Evolutionary conservation across 768 basidiomycete species (phyloP).

Genomic region (Tricholoma bakamatsutake): DNA sequence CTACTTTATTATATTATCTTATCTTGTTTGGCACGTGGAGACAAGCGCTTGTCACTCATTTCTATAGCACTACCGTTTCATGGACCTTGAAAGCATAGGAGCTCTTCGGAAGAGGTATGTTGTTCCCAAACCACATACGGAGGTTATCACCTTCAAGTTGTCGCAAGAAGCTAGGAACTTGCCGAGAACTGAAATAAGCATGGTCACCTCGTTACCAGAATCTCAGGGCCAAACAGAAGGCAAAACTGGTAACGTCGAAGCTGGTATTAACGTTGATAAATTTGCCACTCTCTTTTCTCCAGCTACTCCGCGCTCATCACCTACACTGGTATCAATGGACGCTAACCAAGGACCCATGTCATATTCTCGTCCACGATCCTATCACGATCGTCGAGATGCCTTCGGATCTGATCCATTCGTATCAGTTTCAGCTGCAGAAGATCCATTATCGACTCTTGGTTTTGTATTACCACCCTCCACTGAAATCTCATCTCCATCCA

Average conservation of each 20-base stretch:
- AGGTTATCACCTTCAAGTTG: neutral
- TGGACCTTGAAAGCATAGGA: neutral
- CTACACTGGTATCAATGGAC: conserved; percentile 6
- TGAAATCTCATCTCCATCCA: neutral
- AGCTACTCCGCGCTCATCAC: conserved; percentile 26
- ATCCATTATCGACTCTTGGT: conserved; percentile 31
- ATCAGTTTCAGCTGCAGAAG: conserved; percentile 43
- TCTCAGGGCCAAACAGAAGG: neutral
- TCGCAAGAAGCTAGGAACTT: neutral
- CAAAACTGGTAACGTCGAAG: conserved; percentile 4
- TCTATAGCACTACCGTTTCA: too few species aligned
- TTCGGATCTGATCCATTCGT: conserved; percentile 39
- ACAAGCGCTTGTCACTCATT: too few species aligned
- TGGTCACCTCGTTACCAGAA: conserved; percentile 1
- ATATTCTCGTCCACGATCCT: conserved; percentile 2
- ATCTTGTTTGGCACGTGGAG: neutral
- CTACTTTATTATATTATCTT: neutral
- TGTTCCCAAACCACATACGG: neutral
- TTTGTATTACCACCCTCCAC: neutral
- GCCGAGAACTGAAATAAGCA: neutral
- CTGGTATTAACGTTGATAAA: conserved; percentile 24
- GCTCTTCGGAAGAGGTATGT: neutral
- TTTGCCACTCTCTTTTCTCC: conserved; percentile 34
- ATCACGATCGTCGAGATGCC: conserved; percentile 1
- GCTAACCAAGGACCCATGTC: neutral